phyloP scores from a whole-genome alignment of 2,329 filamentous ascomycete genomes.

The Xylariaceae sp. region DNA sequence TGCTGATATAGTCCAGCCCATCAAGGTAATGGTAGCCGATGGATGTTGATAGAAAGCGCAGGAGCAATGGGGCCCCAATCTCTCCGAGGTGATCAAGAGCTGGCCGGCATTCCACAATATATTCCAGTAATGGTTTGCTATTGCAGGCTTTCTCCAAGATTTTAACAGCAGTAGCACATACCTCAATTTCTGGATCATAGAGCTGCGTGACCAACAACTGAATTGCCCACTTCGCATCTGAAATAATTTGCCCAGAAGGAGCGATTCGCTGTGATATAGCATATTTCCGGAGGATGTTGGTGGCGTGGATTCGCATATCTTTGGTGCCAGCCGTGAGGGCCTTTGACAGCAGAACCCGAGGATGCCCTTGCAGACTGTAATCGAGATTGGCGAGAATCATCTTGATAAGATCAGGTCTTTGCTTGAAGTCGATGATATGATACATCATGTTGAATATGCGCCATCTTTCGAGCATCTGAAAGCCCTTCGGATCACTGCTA shows the following conservation, averaged over 20 bases:
- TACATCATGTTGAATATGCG: constrained; percentile 99
- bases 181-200: constrained; percentile 96
- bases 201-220: constrained; percentile 96
- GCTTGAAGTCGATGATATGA: constrained; percentile 90
- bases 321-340: constrained; percentile 91
- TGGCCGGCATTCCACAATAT: constrained; percentile 94
- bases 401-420: constrained; percentile 90
- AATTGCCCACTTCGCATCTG: constrained; percentile 93
- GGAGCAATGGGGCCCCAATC: constrained; percentile 89
- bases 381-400: constrained; percentile 90
- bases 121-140: constrained; percentile 87
- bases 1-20: constrained; percentile 96
- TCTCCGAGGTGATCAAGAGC: constrained; percentile 95
- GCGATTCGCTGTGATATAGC: constrained; percentile 63
- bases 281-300: constrained; percentile 85
- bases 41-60: constrained; percentile 93
- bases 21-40: constrained; percentile 98
- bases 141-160: constrained; percentile 98
- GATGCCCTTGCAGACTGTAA: constrained; percentile 86
- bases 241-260: constrained; percentile 51
- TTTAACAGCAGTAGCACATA: constrained; percentile 94
- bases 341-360: constrained; percentile 90
- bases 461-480: constrained; percentile 93
- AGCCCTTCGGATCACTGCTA: constrained; percentile 80
- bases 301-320: constrained; percentile 88